These are phyloP conservation scores for Trypanosoma vivax DNA, from an alignment of 208 protist genomes.

Conservation along the genomic window DNA sequence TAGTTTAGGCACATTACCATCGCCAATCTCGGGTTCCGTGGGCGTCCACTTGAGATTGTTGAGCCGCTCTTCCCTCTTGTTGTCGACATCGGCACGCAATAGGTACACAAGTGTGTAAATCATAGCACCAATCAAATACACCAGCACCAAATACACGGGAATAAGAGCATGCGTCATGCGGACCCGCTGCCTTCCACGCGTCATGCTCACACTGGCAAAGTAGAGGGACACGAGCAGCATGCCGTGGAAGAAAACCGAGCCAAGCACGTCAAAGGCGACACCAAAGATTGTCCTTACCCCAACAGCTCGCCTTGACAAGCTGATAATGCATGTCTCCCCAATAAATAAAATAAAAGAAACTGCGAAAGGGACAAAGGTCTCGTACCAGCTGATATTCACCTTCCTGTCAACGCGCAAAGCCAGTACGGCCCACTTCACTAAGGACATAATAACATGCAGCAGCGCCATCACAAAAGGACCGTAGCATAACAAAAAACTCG, in stretches of 20 bases:
- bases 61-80: conserved; percentile 24
- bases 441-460: conserved; percentile 48
- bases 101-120: conserved; percentile 65
- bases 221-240: conserved; percentile 72
- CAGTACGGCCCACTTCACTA: conserved; percentile 76
- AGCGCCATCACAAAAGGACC: conserved; percentile 72
- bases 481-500: conserved; percentile 47
- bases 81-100: conserved; percentile 22
- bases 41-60: conserved; percentile 23
- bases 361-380: conserved; percentile 67
- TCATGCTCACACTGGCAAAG: conserved; percentile 69
- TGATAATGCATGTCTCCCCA: conserved; percentile 67
- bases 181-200: conserved; percentile 34
- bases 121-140: conserved; percentile 58
- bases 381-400: conserved; percentile 62
- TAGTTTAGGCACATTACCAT: conserved; percentile 1
- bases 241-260: conserved; percentile 81
- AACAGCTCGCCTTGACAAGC: conserved; percentile 66
- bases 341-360: conserved; percentile 55
- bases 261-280: conserved; percentile 74
- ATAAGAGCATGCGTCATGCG: conserved; percentile 47
- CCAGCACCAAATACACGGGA: conserved; percentile 65
- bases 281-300: conserved; percentile 42
- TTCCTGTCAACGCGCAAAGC: conserved; percentile 54
- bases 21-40: neutral